Conservation (phyloP, 78 protist species). For the Guillardia theta region DNA sequence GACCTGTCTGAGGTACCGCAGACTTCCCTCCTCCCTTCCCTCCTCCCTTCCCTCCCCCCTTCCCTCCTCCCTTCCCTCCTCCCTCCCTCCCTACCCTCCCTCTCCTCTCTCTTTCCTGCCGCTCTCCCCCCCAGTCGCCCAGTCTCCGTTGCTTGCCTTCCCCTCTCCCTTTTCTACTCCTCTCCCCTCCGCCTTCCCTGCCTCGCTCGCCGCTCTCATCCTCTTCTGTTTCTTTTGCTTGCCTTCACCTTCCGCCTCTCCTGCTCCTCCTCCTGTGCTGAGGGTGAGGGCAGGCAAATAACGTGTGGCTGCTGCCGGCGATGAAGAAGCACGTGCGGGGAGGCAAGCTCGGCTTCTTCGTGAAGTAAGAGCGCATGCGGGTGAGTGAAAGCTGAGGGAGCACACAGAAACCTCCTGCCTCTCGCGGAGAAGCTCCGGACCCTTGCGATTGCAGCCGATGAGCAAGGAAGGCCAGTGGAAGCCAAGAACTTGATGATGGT, state of each 20-base stretch:
- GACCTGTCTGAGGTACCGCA: too few species aligned
- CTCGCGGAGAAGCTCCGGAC: background rate
- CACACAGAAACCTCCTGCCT: background rate
- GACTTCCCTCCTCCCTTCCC: background rate
- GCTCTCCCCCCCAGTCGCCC: background rate
- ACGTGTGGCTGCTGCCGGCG: background rate
- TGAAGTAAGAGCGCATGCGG: too few species aligned
- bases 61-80: background rate
- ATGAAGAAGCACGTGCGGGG: background rate
- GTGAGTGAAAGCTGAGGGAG: too few species aligned
- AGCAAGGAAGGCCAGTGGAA: background rate
- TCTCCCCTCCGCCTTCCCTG: background rate
- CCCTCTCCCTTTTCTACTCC: background rate
- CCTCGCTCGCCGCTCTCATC: background rate
- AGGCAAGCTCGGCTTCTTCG: slow-evolving; percentile 6
- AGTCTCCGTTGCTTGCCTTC: background rate
- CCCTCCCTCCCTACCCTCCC: background rate
- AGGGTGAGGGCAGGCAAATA: background rate
- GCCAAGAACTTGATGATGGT: slow-evolving; percentile 27
- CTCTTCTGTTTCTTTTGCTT: background rate
- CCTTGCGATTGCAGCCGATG: background rate
- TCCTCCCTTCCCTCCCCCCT: background rate
- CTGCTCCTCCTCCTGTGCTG: too few species aligned
- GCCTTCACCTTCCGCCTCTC: background rate
- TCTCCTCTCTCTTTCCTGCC: background rate